Evolutionary conservation across 2,329 filamentous ascomycete genomes (phyloP), one percentile per base, ranked within the genome.

Genomic region (Nothomitra cinnamomea): DNA sequence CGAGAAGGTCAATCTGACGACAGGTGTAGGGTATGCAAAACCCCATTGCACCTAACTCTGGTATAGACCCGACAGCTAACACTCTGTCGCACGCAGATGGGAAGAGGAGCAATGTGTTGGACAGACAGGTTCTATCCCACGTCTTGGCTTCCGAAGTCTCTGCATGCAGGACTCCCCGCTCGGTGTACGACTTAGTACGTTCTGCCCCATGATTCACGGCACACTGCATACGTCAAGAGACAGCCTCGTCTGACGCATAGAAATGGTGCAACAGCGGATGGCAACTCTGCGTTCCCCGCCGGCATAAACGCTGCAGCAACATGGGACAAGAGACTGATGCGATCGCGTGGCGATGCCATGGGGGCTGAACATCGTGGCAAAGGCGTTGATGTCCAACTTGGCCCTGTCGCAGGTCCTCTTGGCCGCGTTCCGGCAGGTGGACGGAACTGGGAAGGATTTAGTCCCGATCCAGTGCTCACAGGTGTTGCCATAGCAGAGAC

Each of bases 1-100:
- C 8, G 89, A 95, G 67, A 95, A 95, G 71, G 87, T 96, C 67
- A 96, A 96, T 66, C 66, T 98, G 58, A 96, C 90, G 1, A 95
- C 89, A 0, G 90, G 90, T 66, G 78, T 84, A 58, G 88, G 88
- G 78, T 90, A 69, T 66, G 80, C 69, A 32, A 32, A 32, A 32
- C 28, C 28, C 4, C 60, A 41, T 13, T 21, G 1, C 24, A 22
- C 12, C 10, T 6, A n/a, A n/a, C n/a, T n/a, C n/a, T n/a, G n/a
- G n/a, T n/a, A n/a, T n/a, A n/a, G n/a, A n/a, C n/a, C n/a, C n/a
- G n/a, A n/a, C n/a, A 19, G 10, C 7, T 6, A 17, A 24, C 32
- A 24, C 8, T 10, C 43, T 15, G 50, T 13, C n/a, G 13, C 22
- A 32, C 36, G 15, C 53, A 80, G 79, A 43, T 87, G 82, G 82